Evolutionary conservation across 2,329 filamentous ascomycete species (phyloP).

Genomic region (Grosmannia penicillata): DNA sequence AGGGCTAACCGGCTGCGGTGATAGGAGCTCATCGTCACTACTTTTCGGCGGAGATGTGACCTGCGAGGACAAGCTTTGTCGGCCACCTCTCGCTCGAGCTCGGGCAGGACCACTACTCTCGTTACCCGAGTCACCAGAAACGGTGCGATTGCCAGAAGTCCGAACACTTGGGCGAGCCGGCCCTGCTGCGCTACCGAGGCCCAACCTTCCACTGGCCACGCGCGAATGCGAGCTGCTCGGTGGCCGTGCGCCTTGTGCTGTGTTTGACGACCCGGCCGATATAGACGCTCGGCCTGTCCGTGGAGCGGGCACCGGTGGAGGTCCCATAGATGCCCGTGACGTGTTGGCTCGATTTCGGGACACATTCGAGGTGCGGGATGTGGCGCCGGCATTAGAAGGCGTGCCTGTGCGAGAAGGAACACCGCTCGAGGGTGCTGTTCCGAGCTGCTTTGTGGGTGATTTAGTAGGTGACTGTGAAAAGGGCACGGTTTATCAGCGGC

Average conservation of each 20-base stretch:
- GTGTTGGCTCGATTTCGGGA: constrained; percentile 29
- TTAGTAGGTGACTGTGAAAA: constrained; percentile 53
- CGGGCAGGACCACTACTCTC: constrained; percentile 15
- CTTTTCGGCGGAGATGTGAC: constrained; percentile 27
- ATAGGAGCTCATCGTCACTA: constrained; percentile 34
- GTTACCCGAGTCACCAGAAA: constrained; percentile 31
- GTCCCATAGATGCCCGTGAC: constrained; percentile 51
- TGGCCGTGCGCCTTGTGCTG: neutral
- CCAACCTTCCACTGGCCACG: constrained; percentile 9
- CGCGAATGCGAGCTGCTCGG: constrained; percentile 16
- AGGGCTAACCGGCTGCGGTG: constrained; percentile 35
- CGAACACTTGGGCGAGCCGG: constrained; percentile 19
- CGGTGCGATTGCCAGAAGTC: constrained; percentile 24
- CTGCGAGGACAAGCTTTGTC: constrained; percentile 15
- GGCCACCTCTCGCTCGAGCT: constrained; percentile 20
- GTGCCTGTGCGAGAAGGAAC: constrained; percentile 50
- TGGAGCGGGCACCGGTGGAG: constrained; percentile 36
- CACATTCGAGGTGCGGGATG: constrained; percentile 2
- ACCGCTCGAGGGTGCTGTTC: constrained; percentile 36
- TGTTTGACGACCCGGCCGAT: constrained; percentile 16
- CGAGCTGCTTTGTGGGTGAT: constrained; percentile 63
- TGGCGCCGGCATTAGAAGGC: constrained; percentile 38
- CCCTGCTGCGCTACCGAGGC: constrained; percentile 15
- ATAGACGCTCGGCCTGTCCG: constrained; percentile 25
- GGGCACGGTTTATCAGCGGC: neutral